Evolutionary conservation across 108 stramenopile species (phyloP), one percentile per base, ranked within the genome.

Genomic region (Conticribra weissflogii): DNA sequence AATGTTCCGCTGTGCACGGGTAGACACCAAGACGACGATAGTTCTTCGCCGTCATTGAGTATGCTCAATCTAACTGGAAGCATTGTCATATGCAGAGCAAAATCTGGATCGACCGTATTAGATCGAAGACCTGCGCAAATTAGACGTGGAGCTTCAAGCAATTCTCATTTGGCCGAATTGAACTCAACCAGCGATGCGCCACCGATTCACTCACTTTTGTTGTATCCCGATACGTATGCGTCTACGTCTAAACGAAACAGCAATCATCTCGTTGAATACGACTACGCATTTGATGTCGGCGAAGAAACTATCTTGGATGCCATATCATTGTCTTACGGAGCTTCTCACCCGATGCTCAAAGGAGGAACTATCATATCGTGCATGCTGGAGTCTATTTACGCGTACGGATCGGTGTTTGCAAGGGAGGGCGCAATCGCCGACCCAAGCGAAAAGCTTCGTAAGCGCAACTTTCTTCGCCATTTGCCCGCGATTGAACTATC

Each of bases 401-500:
- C 90, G 0, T 86, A 74, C 71, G 93, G 93, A 22, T 81, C 88
- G 12, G 72, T 89, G 23, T 85, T 85, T 49, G 90, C 93, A 3
- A 76, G 93, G 24, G 86, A 90, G 54, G 86, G 86, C 31, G 84
- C 93, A 5, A 62, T 88, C 41, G 65, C 89, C n/a, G 88, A 94
- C 63, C 90, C 88, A 27, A 82, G 68, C 27, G 90, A 90, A 71
- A 65, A 73, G 58, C 73, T 76, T 22, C 69, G 77, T 32, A 94
- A 94, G 66, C 54, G 93, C 28, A 91, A 94, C 54, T 85, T 94
- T 50, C 73, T 94, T n/a, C 81, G 88, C 15, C 93, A 94, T 53
- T 75, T 94, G 18, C 93, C 93, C 46, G 93, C 93, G 0, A 78
- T 91, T 45, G 90, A 94, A 68, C 82, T 94, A 34, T 84, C 90